phyloP scores from a whole-genome alignment of 2,329 filamentous ascomycete species.

The Aureobasidium musti region DNA sequence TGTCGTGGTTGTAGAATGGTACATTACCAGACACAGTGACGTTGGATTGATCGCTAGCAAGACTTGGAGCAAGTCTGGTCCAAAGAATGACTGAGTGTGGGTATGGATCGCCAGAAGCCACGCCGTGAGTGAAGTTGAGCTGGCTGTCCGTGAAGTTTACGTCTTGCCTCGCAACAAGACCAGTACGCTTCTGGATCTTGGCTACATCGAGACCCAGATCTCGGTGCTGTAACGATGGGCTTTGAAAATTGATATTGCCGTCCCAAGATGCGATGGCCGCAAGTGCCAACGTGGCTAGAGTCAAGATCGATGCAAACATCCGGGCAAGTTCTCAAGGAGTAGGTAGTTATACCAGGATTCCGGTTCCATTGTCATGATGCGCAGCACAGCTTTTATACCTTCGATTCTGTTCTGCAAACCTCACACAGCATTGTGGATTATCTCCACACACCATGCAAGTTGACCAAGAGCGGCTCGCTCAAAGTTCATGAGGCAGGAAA shows the following conservation, averaged over 20 bases:
- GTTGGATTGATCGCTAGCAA: slow-evolving; percentile 47
- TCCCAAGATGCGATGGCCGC: slow-evolving; percentile 6
- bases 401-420: too few relatives aligned
- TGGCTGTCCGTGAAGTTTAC: slow-evolving; percentile 48
- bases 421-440: too few relatives aligned
- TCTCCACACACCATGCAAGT: too few relatives aligned
- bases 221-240: slow-evolving; percentile 13
- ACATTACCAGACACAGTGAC: slow-evolving; percentile 59
- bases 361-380: too few relatives aligned
- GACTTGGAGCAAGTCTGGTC: slow-evolving; percentile 46
- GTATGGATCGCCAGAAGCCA: slow-evolving; percentile 51
- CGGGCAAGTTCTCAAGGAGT: too few relatives aligned
- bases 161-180: not conserved
- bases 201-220: slow-evolving; percentile 9
- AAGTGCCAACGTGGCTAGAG: not conserved
- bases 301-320: not conserved
- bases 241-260: slow-evolving; percentile 16
- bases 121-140: slow-evolving; percentile 66
- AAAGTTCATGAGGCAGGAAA: too few relatives aligned
- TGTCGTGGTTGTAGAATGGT: slow-evolving; percentile 56
- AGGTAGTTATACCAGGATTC: too few relatives aligned
- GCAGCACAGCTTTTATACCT: too few relatives aligned
- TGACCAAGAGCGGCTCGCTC: too few relatives aligned
- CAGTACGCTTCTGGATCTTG: slow-evolving; percentile 17
- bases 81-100: slow-evolving; percentile 47